Evolutionary conservation across 2,329 filamentous ascomycete genomes (phyloP).

Genomic region (Aspergillus glaucus): DNA sequence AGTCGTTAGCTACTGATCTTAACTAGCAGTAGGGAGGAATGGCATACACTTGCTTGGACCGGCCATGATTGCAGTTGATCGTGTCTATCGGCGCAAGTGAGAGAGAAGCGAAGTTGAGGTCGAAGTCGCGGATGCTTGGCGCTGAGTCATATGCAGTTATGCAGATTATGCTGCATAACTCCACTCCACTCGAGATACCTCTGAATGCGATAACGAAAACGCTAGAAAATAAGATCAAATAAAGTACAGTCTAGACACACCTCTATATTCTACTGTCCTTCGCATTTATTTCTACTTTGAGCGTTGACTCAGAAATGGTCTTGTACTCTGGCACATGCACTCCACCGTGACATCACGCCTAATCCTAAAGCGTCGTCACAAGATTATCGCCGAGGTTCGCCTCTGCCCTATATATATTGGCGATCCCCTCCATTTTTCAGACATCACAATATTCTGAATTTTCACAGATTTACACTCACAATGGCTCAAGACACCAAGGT

Average conservation of each 20-base stretch:
- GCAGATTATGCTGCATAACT: background rate
- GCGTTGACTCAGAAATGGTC: too few species aligned
- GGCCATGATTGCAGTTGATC: slow-evolving; percentile 39
- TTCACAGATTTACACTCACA: background rate
- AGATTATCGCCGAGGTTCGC: background rate
- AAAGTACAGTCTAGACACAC: too few species aligned
- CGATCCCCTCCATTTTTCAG: background rate
- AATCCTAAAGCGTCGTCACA: background rate
- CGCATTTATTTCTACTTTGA: too few species aligned
- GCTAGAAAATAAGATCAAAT: too few species aligned
- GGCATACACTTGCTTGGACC: slow-evolving; percentile 43
- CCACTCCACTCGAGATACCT: background rate
- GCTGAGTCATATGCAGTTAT: background rate
- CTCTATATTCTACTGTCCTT: too few species aligned
- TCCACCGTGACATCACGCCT: background rate
- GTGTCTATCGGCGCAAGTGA: background rate
- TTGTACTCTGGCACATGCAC: too few species aligned
- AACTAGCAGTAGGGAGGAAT: slow-evolving; percentile 7
- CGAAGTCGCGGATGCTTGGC: background rate
- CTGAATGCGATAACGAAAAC: background rate
- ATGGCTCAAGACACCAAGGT: slow-evolving; percentile 43
- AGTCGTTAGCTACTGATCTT: slow-evolving; percentile 40
- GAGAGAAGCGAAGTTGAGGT: background rate
- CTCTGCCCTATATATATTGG: background rate
- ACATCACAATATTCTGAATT: background rate